phyloP scores from a whole-genome alignment of 352 stramenopile genomes.

The Globisporangium spiculum region DNA sequence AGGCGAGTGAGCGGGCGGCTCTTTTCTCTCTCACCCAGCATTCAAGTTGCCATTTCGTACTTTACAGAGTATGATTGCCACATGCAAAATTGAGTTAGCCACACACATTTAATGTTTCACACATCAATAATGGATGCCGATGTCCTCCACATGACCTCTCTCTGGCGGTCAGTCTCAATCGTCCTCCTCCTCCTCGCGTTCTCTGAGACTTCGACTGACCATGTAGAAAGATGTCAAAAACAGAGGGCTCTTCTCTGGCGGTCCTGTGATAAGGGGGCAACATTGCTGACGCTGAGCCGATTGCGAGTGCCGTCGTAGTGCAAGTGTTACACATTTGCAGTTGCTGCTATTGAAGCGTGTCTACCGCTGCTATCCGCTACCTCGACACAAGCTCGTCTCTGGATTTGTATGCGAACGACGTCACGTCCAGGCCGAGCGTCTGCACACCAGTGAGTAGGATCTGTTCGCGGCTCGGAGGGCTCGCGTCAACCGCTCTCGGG shows the following conservation, averaged over 20 bases:
- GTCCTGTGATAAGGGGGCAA: not conserved
- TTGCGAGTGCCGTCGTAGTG: no score
- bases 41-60: not conserved
- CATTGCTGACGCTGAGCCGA: no score
- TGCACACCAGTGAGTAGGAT: constrained; percentile 41
- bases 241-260: not conserved
- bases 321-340: no score
- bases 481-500: not conserved
- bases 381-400: constrained; percentile 9
- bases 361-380: no score
- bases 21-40: constrained; percentile 1
- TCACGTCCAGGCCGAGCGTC: constrained; percentile 53
- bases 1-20: not conserved
- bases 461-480: constrained; percentile 8
- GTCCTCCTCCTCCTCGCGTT: not conserved
- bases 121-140: not conserved
- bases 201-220: not conserved
- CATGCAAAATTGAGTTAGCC: not conserved
- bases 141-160: not conserved
- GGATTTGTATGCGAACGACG: constrained; percentile 48
- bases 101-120: not conserved
- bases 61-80: not conserved
- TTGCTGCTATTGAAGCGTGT: no score
- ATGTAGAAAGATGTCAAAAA: not conserved
- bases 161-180: no score